Evolutionary conservation across 441 rosid species (phyloP), one percentile per base, ranked within the genome.

Genomic region (Gossypium lobatum): DNA sequence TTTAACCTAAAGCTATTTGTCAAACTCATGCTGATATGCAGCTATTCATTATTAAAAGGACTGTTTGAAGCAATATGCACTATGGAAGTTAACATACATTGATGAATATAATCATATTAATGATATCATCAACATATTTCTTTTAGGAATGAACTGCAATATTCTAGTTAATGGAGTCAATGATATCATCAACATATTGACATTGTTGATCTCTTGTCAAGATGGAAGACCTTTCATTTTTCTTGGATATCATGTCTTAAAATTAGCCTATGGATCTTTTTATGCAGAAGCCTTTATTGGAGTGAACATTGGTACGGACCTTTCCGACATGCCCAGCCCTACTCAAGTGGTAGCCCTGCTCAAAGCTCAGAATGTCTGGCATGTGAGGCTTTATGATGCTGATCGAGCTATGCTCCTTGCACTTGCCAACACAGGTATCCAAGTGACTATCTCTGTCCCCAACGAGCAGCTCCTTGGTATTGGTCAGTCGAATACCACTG

Each of bases 401-500:
- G 97, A 94, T 75, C 86, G 82, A 17, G 86, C 88, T 20, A 83
- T 94, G 92, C 97, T 94, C 46, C 79, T 82, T 2, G 94, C 97
- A 17, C 89, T 94, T 64, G 97, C 97, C 74, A 89, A 92, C 75
- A 83, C 98, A 2, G 94, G 95, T 81, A 78, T 94, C 66, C 83
- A 77, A 18, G 95, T 94, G 7, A 85, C 88, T 0, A 88, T 94
- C 78, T 89, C 97, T 31, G 88, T 94, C 59, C 95, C 98, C 17
- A 92, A 92, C 73, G 95, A 94, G 17, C 92, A 91, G 80, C 89
- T 94, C 64, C 95, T 94, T 26, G 98, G 95, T 55, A 92, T 94
- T 53, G 97, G 98, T 78, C 95, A 92, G 75, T 94, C 98, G 66
- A 94, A 94, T 83, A 92, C 94, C 58, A 92, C 97, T 0, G 97